Evolutionary conservation across 345 rosid species (phyloP).

Genomic region (Mallotus nudiflorus): DNA sequence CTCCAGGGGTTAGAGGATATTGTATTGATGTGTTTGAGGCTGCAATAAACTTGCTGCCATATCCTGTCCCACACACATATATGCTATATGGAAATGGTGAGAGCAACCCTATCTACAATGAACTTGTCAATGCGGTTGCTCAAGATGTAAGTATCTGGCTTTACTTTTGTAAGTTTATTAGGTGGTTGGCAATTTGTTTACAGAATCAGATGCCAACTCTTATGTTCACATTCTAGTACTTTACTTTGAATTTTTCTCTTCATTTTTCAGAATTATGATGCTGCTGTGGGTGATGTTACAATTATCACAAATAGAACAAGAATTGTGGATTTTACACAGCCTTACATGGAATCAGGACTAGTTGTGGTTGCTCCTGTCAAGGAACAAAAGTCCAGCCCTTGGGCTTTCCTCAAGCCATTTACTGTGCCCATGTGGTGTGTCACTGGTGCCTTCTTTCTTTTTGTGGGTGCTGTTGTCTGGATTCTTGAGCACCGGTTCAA

Average conservation of each 20-base stretch:
- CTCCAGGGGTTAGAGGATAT: constrained; percentile 78
- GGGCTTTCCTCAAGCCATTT: constrained; percentile 97
- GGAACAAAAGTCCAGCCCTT: constrained; percentile 67
- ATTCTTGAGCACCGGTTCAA: constrained; percentile 92
- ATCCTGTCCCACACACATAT: constrained; percentile 74
- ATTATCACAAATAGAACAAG: constrained; percentile 34
- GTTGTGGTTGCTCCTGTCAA: constrained; percentile 80
- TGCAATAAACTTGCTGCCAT: constrained; percentile 76
- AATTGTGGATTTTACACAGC: constrained; percentile 36
- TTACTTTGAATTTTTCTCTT: constrained; percentile 26
- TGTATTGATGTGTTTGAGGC: constrained; percentile 94
- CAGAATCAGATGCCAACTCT: not conserved
- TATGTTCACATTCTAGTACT: not conserved
- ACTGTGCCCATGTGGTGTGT: constrained; percentile 82
- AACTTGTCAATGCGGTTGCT: constrained; percentile 58
- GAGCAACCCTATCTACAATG: constrained; percentile 60
- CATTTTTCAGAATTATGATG: constrained; percentile 31
- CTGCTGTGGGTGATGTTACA: constrained; percentile 37
- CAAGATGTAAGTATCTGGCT: constrained; percentile 54
- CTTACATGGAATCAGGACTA: constrained; percentile 44
- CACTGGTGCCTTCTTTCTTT: constrained; percentile 75
- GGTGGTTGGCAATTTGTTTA: not conserved
- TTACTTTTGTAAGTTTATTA: not conserved
- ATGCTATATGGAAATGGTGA: constrained; percentile 63
- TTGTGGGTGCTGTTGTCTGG: constrained; percentile 92